Base-by-base conservation (phyloP, 2,329 filamentous ascomycete genomes). In the Magnaporthiopsis incrustans region DNA sequence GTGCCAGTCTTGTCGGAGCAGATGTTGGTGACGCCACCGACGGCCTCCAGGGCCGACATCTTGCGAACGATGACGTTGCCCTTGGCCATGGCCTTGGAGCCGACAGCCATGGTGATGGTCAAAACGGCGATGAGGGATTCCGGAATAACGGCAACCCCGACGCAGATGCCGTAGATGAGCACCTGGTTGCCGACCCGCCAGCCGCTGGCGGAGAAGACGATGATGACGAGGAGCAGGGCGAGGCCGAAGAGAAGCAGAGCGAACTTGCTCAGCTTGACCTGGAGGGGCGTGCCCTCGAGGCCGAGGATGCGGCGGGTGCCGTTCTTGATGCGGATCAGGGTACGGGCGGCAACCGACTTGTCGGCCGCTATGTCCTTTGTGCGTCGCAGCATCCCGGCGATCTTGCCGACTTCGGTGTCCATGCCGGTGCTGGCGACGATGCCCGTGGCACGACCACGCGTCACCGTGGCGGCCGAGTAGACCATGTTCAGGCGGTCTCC, bases 401-500 rank as follows among this genome's bases (percentile, higher is more conserved):
- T 85, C 66, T 78, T 79, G 67, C 83, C 83, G 59, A 86, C 81
- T 71, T 85, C 81, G 32, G 83, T 85, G 67, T 76, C 71, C 81
- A 85, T 90, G 58, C 85, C 89, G n/a, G 85, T 89, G 35, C 85
- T 82, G 62, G 87, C 82, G 60, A 91, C 88, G 63, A 91, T 83
- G 65, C 88, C 89, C 15, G 79, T 86, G 60, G 84, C 89, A 65
- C 89, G 85, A 61, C 89, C 89, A 66, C 87, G 85, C 4, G 87
- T 89, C 69, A 91, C 82, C n/a, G 85, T 88, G 67, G 87, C 89
- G 64, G 86, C 88, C 64, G 87, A 89, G 73, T 89, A 91, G 57
- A 84, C 85, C 73, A 91, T 83, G 72, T 91, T 91, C 69, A 83
- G 79, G 27, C 88, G 84, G 72, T 91, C 89, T 64, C 88, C 89